Base-by-base conservation (phyloP, 441 rosid species). In the Francoa sonchifolia region DNA sequence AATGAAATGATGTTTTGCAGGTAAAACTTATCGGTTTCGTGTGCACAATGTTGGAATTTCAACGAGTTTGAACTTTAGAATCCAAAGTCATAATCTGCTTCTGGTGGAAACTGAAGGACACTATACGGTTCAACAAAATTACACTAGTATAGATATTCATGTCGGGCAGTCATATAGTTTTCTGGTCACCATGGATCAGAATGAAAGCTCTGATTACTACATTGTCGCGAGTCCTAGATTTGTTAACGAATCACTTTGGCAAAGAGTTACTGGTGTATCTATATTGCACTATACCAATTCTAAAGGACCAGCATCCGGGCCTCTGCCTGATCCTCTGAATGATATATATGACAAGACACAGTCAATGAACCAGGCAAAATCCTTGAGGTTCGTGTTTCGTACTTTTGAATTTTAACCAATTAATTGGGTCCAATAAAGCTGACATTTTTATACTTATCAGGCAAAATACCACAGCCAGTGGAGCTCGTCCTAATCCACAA, bases 401-500 rank as follows among this genome's bases (percentile, higher is more conserved):
- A n/a, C n/a, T 27, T 39, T 7, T 15, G 9, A 19, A 49, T 19
- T 29, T 36, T 12, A 21, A 30, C n/a, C n/a, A n/a, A n/a, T n/a
- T n/a, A n/a, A n/a, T n/a, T n/a, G n/a, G n/a, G n/a, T n/a, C n/a
- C n/a, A n/a, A n/a, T 85, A 77, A 73, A 86, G 20, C 40, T 28
- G 16, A 3, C 2, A 11, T 52, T 44, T 51, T 46, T 26, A 18
- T 19, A 15, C 50, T 59, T 45, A 33, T 19, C 48, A 89, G 97
- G 78, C 81, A 67, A 75, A 89, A 89, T 55, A 68, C 74, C 42
- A 45, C 74, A 37, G 88, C 97, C 2, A 82, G 95, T 56, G 97
- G 97, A 52, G 95, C 97, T 59, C 87, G 97, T 26, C 95, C 95
- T 34, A 89, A 89, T 48, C 95, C 97, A 0, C 97, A 89, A 39